These are phyloP conservation scores for Samsoniella hepiali DNA, from an alignment of 2,329 filamentous ascomycete genomes.

Conservation along the genomic window DNA sequence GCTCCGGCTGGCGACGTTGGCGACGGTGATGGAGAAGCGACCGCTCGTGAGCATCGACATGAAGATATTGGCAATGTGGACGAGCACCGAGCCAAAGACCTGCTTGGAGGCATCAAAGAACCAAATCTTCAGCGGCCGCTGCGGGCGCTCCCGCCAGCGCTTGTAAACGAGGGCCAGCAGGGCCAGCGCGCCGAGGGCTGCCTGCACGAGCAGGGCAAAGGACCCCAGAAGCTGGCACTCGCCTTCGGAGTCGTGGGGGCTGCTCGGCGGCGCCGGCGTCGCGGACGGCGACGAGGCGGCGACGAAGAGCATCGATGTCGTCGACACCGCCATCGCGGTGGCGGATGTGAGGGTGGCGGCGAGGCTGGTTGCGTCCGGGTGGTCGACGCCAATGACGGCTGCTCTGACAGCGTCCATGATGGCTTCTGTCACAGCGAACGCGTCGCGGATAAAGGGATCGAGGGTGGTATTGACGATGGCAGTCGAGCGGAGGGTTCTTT, in stretches of 20 bases:
- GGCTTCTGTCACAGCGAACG: background rate
- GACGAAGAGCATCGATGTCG: background rate
- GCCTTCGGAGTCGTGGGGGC: constrained; percentile 50
- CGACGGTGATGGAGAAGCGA: constrained; percentile 61
- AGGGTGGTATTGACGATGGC: background rate
- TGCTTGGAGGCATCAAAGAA: constrained; percentile 97
- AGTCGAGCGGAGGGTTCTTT: background rate
- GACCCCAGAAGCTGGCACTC: constrained; percentile 86
- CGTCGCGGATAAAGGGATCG: background rate
- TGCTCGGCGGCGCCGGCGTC: background rate
- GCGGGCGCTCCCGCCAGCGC: constrained; percentile 85
- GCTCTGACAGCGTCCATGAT: constrained; percentile 12
- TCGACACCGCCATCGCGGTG: background rate
- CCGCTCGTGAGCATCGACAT: constrained; percentile 96
- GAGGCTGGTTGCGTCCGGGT: constrained; percentile 1
- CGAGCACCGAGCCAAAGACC: constrained; percentile 86
- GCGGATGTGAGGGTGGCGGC: constrained; percentile 3
- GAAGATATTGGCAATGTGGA: constrained; percentile 89
- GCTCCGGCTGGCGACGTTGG: constrained; percentile 1
- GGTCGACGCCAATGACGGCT: constrained; percentile 17
- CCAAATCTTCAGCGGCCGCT: constrained; percentile 93
- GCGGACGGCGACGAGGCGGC: constrained; percentile 7
- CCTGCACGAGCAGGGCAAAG: constrained; percentile 89
- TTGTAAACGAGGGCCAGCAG: constrained; percentile 88
- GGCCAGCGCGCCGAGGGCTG: constrained; percentile 77